Conservation (phyloP, 1,284 basidiomycete genomes). For the Puccinia hordei region DNA sequence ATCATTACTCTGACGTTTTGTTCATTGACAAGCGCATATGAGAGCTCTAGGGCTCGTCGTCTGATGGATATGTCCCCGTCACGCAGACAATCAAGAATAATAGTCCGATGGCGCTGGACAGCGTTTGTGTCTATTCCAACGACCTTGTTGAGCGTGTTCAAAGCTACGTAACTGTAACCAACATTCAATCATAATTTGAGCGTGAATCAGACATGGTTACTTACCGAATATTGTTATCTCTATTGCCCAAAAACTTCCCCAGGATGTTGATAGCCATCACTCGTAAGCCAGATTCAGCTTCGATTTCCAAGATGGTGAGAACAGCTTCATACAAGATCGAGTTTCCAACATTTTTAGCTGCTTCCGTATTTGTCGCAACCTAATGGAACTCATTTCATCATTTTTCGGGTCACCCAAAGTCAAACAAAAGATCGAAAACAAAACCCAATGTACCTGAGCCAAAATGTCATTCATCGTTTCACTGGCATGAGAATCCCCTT, state of each 20-base stretch:
- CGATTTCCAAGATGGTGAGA: constrained; percentile 94
- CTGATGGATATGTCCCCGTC: constrained; percentile 99
- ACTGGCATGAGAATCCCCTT: constrained; percentile 79
- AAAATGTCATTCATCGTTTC: constrained; percentile 99
- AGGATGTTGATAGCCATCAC: constrained; percentile 99
- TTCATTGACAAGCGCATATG: constrained; percentile 96
- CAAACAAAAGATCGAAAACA: background rate
- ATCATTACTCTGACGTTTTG: constrained; percentile 89
- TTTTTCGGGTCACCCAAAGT: background rate
- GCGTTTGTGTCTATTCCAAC: constrained; percentile 97
- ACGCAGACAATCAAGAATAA: constrained; percentile 94
- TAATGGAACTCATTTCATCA: constrained; percentile 57
- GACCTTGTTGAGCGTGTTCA: constrained; percentile 98
- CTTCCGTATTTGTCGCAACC: constrained; percentile 98
- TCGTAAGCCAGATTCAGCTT: constrained; percentile 89
- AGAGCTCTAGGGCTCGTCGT: constrained; percentile 90
- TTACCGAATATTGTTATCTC: constrained; percentile 97
- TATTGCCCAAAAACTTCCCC: constrained; percentile 95
- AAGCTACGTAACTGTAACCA: constrained; percentile 81
- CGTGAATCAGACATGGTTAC: constrained; percentile 54
- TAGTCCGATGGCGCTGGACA: constrained; percentile 95
- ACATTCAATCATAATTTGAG: constrained; percentile 29
- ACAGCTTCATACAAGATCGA: constrained; percentile 98
- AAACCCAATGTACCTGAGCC: constrained; percentile 70
- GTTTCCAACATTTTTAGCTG: constrained; percentile 97